These are phyloP conservation scores for Nemania serpens DNA, from an alignment of 2,329 filamentous ascomycete species.

Conservation along the genomic window DNA sequence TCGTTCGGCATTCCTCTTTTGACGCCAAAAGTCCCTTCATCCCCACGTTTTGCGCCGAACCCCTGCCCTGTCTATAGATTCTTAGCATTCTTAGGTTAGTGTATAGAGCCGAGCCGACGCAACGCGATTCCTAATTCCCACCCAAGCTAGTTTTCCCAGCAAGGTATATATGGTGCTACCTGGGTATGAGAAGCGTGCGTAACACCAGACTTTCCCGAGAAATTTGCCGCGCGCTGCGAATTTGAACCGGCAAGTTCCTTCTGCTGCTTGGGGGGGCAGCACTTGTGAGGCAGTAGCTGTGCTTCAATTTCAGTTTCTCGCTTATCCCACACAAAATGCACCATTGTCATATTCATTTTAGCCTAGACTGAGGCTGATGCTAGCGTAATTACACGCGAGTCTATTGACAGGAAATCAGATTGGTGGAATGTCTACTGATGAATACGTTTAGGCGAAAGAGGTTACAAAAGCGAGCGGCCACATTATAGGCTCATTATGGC, in stretches of 20 bases:
- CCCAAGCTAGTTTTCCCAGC: background rate
- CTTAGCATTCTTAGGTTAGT: background rate
- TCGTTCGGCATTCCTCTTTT: slow-evolving; percentile 26
- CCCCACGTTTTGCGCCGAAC: slow-evolving; percentile 12
- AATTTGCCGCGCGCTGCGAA: slow-evolving; percentile 5
- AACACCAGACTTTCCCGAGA: slow-evolving; percentile 12
- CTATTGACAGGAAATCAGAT: slow-evolving; percentile 3
- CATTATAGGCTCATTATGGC: slow-evolving; percentile 1
- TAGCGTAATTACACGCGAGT: background rate
- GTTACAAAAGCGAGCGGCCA: background rate
- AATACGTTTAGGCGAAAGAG: slow-evolving; percentile 5
- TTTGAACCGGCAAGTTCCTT: slow-evolving; percentile 5
- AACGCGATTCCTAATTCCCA: slow-evolving; percentile 1
- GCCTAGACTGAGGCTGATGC: slow-evolving; percentile 15
- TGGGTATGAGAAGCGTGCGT: slow-evolving; percentile 3
- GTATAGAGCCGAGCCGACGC: slow-evolving; percentile 9
- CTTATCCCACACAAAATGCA: slow-evolving; percentile 1
- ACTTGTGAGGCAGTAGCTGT: too few relatives aligned
- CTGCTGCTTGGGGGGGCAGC: background rate
- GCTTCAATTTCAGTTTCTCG: slow-evolving; percentile 1
- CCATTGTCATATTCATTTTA: slow-evolving; percentile 17
- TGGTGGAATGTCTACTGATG: slow-evolving; percentile 16
- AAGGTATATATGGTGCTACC: background rate
- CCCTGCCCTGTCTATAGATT: slow-evolving; percentile 12
- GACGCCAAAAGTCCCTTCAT: slow-evolving; percentile 16